These are phyloP conservation scores for Malus sieversii DNA, from an alignment of 306 rosid genomes.

Conservation along the genomic window DNA sequence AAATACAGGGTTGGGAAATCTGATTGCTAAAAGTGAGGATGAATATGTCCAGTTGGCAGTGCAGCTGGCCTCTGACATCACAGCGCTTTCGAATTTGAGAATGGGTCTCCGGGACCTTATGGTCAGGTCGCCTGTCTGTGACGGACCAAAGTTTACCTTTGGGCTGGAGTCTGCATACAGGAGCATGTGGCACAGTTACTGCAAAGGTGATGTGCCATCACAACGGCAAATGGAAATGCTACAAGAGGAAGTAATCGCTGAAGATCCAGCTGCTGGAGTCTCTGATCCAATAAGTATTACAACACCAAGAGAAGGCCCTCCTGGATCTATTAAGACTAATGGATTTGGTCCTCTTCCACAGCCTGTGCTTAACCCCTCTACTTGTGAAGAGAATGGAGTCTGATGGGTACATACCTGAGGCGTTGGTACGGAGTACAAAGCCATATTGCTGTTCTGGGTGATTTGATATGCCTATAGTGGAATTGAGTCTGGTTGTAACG, in stretches of 20 bases:
- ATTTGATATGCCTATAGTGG: slow-evolving; percentile 24
- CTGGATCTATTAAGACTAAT: slow-evolving; percentile 49
- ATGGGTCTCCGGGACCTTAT: slow-evolving; percentile 74
- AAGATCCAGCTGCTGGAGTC: slow-evolving; percentile 22
- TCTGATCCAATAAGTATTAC: slow-evolving; percentile 24
- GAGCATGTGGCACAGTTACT: slow-evolving; percentile 79
- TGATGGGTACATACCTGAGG: slow-evolving; percentile 1
- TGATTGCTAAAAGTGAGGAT: slow-evolving; percentile 75
- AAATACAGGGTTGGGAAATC: slow-evolving; percentile 55
- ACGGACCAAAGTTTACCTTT: slow-evolving; percentile 56
- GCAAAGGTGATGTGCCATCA: slow-evolving; percentile 90
- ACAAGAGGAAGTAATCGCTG: slow-evolving; percentile 25
- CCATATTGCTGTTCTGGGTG: slow-evolving; percentile 25
- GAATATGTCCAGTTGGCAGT: slow-evolving; percentile 79
- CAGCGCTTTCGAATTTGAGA: slow-evolving; percentile 68
- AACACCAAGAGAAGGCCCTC: slow-evolving; percentile 30
- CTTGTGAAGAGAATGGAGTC: slow-evolving; percentile 60
- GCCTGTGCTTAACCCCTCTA: slow-evolving; percentile 13
- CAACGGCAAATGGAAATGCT: slow-evolving; percentile 46
- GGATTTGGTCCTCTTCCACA: slow-evolving; percentile 41
- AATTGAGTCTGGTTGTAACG: slow-evolving; percentile 16
- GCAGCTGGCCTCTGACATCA: slow-evolving; percentile 77
- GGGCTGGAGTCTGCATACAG: slow-evolving; percentile 71
- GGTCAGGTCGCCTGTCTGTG: slow-evolving; percentile 80
- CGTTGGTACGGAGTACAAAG: slow-evolving; percentile 7